Conservation (phyloP, 2,329 filamentous ascomycete species). For the Akanthomyces muscarius region DNA sequence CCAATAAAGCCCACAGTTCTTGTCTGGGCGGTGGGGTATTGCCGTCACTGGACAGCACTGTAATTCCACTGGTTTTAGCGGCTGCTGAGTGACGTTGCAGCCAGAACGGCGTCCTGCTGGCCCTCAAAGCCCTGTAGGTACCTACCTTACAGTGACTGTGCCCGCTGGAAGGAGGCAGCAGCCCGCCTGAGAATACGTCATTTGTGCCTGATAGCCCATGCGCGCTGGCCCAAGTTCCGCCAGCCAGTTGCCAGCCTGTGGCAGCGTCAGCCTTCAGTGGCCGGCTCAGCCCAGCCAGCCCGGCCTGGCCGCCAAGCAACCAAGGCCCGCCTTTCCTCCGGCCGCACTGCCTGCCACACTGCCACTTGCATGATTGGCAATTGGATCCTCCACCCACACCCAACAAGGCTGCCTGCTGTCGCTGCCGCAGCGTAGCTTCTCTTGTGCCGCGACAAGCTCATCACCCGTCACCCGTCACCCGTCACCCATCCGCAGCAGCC, state of each 20-base stretch:
- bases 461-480: background rate
- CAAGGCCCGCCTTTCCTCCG: background rate
- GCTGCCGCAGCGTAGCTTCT: background rate
- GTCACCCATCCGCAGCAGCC: background rate
- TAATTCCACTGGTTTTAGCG: background rate
- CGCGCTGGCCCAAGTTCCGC: slow-evolving; percentile 9
- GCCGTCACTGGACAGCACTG: slow-evolving; percentile 5
- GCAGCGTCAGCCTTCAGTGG: background rate
- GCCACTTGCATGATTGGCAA: background rate
- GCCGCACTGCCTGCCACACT: too few species aligned
- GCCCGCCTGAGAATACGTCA: slow-evolving; percentile 9
- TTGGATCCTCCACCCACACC: background rate
- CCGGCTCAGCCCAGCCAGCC: background rate
- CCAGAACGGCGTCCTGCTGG: too few species aligned
- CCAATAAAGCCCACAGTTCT: slow-evolving; percentile 1
- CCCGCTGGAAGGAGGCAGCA: background rate
- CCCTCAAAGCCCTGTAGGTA: too few species aligned
- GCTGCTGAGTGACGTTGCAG: background rate
- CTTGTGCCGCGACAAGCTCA: background rate
- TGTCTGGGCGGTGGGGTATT: slow-evolving; percentile 8
- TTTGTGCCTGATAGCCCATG: slow-evolving; percentile 10
- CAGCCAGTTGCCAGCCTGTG: too few species aligned
- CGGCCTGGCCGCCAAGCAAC: too few species aligned
- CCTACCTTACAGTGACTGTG: too few species aligned
- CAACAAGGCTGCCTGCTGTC: background rate